Evolutionary conservation across 2,329 filamentous ascomycete genomes (phyloP).

Genomic region (Hypoxylon sp.): DNA sequence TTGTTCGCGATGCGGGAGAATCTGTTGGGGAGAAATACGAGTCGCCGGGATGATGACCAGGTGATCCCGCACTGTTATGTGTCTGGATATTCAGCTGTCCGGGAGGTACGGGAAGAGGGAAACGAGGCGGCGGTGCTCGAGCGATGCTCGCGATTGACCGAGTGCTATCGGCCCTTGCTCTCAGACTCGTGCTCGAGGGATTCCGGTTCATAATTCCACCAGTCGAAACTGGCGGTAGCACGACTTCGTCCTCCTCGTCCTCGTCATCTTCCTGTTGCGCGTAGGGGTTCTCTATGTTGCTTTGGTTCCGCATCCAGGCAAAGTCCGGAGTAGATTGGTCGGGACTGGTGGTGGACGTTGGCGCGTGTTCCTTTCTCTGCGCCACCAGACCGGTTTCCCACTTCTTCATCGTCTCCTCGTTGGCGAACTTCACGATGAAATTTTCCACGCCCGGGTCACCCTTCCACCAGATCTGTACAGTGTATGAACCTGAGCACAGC

Average conservation of each 20-base stretch:
- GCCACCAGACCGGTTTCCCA: constrained; percentile 83
- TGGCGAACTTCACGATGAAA: constrained; percentile 91
- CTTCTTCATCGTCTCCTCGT: constrained; percentile 91
- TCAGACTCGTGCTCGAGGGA: constrained; percentile 76
- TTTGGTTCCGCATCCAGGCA: constrained; percentile 75
- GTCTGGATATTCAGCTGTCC: constrained; percentile 74
- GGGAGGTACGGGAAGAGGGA: constrained; percentile 69
- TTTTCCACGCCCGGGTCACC: constrained; percentile 95
- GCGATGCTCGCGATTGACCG: constrained; percentile 64
- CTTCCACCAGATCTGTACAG: constrained; percentile 98
- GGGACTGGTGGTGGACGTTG: constrained; percentile 56
- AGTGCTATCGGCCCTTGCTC: constrained; percentile 74
- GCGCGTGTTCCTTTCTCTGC: constrained; percentile 71
- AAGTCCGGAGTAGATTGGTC: constrained; percentile 74
- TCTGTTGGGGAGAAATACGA: constrained; percentile 96
- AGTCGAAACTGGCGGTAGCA: constrained; percentile 41
- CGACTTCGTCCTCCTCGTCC: constrained; percentile 56
- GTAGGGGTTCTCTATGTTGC: constrained; percentile 82
- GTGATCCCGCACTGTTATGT: constrained; percentile 61
- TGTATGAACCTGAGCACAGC: constrained; percentile 75
- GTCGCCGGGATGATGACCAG: constrained; percentile 69
- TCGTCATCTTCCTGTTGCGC: constrained; percentile 69
- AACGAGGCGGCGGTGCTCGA: constrained; percentile 72
- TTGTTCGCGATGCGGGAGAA: constrained; percentile 77
- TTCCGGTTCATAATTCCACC: constrained; percentile 65